Conservation (phyloP, 352 stramenopile genomes). For the Elongisporangium senticosum region DNA sequence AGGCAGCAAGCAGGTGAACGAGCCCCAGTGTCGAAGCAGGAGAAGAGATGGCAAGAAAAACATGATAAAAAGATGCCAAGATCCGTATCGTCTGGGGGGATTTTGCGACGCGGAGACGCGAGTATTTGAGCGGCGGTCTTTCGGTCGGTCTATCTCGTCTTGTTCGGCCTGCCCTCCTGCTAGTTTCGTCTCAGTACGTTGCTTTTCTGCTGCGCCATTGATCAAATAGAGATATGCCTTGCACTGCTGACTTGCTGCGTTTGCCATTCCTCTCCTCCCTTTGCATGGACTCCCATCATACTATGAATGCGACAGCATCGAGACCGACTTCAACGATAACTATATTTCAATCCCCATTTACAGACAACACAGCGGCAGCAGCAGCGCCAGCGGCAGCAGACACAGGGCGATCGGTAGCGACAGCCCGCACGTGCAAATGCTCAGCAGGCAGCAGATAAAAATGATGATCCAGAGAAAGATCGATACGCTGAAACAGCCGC, state of each 20-base stretch:
- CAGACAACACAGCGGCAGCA: conserved; percentile 68
- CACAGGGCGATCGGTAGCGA: conserved; percentile 52
- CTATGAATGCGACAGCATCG: too few species aligned
- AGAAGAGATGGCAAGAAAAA: background rate
- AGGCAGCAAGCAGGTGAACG: background rate
- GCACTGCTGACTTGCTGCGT: background rate
- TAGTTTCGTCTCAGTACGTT: background rate
- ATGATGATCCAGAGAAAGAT: conserved; percentile 75
- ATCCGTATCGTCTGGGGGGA: background rate
- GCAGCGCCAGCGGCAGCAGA: conserved; percentile 50
- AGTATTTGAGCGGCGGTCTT: too few species aligned
- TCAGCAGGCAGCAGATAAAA: conserved; percentile 64
- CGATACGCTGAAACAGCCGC: conserved; percentile 70
- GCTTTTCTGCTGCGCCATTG: background rate
- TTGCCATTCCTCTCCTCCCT: background rate
- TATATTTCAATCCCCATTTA: conserved; percentile 11
- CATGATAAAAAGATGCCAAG: background rate
- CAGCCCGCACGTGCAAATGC: conserved; percentile 67
- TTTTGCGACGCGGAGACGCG: background rate
- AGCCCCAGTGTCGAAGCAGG: background rate
- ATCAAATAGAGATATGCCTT: background rate
- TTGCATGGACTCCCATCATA: too few species aligned
- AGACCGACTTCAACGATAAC: background rate
- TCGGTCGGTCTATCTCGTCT: background rate
- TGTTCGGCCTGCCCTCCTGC: background rate